Evolutionary conservation across 345 rosid genomes (phyloP), one percentile per base, ranked within the genome.

Genomic region (Eucalyptus grandis): DNA sequence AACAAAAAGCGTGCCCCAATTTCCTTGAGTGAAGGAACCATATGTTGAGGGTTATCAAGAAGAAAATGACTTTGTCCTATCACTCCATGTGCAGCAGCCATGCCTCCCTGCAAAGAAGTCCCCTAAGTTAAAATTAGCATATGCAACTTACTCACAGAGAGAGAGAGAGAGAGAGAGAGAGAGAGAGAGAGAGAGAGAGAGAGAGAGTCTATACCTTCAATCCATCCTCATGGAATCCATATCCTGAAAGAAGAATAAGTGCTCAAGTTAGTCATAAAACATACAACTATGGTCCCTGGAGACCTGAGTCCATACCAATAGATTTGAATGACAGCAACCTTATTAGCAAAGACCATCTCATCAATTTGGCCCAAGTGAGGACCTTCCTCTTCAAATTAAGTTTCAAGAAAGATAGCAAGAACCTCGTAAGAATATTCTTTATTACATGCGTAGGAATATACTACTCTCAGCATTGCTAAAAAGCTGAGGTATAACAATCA

Each of bases 211-310:
- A 90, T 94, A 91, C 99, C 98, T 97, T 98, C 51, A 98, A 91
- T 89, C 98, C 97, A 86, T 97, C 99, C 93, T 97, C 99, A 91
- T 96, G 99, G 93, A 95, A 96, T 89, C 99, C 99, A 90, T 97
- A 95, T 69, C 99, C 99, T 96, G 95, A 92, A 93, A 92, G 53
- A 86, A 14, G 89, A 34, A 53, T 26, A 30, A 40, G 40, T 14
- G 9, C 77, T 65, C 21, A 34, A 34, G 44, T 69, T 17, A 17
- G 24, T 34, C 43, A 69, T 34, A 6, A n/a, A 15, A 17, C 21
- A 69, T 31, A 69, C 22, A 65, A 65, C 77, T 65, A 4, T 9
- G 5, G 34, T n/a, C 77, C 19, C 37, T 65, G 37, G 19, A 3
- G 44, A 31, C 43, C 44, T 69, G 44, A 69, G 81, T 34, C 21